Percentiles rank a stretch among this genome's conserved stretches.
phyloP scores from a whole-genome alignment of 495 filamentous ascomycete genomes.

The Thozetella sp. region DNA sequence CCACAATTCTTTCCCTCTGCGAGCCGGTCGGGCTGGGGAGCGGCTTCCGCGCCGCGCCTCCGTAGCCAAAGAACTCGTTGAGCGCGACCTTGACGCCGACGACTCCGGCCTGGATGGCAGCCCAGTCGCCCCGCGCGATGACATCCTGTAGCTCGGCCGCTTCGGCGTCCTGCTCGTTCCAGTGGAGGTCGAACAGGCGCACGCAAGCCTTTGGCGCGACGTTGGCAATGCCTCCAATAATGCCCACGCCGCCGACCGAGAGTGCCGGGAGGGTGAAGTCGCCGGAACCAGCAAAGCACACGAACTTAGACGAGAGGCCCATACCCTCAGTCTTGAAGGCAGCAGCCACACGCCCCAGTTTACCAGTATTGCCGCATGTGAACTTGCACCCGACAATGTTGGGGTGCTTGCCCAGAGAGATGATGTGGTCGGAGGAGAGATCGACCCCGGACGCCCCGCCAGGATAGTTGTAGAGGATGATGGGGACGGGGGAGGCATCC shows the following conservation, averaged over 20 bases:
- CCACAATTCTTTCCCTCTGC: constrained; percentile 54
- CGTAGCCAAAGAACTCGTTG: constrained; percentile 70
- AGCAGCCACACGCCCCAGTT: not conserved
- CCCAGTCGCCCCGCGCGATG: constrained; percentile 77
- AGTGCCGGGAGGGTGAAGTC: constrained; percentile 82
- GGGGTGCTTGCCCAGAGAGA: constrained; percentile 70
- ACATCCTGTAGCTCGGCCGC: constrained; percentile 70
- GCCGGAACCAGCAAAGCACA: constrained; percentile 80
- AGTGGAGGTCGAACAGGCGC: constrained; percentile 72
- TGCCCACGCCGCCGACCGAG: constrained; percentile 73
- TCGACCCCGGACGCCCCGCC: constrained; percentile 82
- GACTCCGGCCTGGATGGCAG: constrained; percentile 78
- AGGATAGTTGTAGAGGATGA: constrained; percentile 86
- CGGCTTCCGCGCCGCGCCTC: constrained; percentile 69
- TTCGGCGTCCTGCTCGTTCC: constrained; percentile 67
- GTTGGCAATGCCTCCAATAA: constrained; percentile 82
- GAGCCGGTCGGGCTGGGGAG: constrained; percentile 59
- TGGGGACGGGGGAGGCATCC: constrained; percentile 65
- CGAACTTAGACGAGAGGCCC: constrained; percentile 52
- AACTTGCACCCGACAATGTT: constrained; percentile 73
- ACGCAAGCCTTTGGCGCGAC: constrained; percentile 76
- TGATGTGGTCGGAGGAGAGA: constrained; percentile 79
- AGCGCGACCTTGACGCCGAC: constrained; percentile 83
- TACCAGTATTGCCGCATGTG: not conserved
- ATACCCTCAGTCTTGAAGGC: constrained; percentile 26